These are phyloP conservation scores for Microdochium nivale DNA, from an alignment of 2,329 filamentous ascomycete species.

Conservation along the genomic window DNA sequence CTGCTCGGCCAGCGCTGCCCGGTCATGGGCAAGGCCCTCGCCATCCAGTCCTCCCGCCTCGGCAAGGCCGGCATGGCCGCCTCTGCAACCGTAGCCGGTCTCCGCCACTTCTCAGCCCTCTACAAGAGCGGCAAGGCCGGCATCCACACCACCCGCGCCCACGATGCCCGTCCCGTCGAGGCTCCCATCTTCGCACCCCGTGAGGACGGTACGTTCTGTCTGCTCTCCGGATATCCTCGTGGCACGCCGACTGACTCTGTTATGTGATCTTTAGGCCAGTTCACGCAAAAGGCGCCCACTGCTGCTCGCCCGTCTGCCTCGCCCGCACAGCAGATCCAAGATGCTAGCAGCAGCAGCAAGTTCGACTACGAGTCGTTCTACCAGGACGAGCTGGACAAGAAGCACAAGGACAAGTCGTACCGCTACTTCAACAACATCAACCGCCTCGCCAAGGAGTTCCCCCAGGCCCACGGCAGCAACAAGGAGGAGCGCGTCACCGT, in stretches of 20 bases:
- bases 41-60: slow-evolving; percentile 64
- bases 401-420: slow-evolving; percentile 99
- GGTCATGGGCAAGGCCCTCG: slow-evolving; percentile 96
- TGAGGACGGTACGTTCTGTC: slow-evolving; percentile 37
- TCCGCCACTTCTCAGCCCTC: slow-evolving; percentile 42
- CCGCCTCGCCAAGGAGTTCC: slow-evolving; percentile 90
- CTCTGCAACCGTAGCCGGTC: slow-evolving; percentile 34
- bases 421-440: slow-evolving; percentile 99
- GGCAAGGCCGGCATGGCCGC: slow-evolving; percentile 30
- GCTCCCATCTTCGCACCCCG: slow-evolving; percentile 36
- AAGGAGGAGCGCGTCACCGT: slow-evolving; percentile 85
- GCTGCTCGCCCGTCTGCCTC: slow-evolving; percentile 22
- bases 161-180: slow-evolving; percentile 73
- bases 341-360: slow-evolving; percentile 34
- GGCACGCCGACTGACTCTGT: neutral
- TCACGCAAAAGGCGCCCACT: slow-evolving; percentile 18
- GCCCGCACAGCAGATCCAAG: slow-evolving; percentile 13
- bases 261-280: slow-evolving; percentile 1
- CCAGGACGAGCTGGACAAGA: slow-evolving; percentile 83
- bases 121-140: slow-evolving; percentile 55
- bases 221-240: neutral
- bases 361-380: slow-evolving; percentile 95
- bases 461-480: slow-evolving; percentile 81
- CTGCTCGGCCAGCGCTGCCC: slow-evolving; percentile 90
- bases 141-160: slow-evolving; percentile 71